phyloP scores from a whole-genome alignment of 2,329 filamentous ascomycete species.

The Fusarium coicis region DNA sequence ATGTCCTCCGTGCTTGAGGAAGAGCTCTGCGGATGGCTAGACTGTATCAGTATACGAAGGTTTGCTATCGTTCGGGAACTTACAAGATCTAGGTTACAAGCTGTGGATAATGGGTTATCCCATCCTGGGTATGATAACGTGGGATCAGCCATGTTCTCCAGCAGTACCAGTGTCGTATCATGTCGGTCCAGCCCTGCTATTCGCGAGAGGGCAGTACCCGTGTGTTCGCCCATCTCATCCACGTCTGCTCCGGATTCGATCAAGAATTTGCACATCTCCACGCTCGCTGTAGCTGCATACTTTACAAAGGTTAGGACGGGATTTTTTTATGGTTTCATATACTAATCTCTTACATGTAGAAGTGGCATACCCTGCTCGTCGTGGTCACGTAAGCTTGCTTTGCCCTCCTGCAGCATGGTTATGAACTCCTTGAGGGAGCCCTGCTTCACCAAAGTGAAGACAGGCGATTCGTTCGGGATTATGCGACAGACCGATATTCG shows the following conservation, averaged over 20 bases:
- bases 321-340: fast-evolving
- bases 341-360: not conserved
- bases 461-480: not conserved
- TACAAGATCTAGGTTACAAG: slow-evolving; percentile 13
- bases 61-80: fast-evolving
- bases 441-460: slow-evolving; percentile 8
- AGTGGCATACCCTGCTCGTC: slow-evolving; percentile 23
- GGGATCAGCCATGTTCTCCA: slow-evolving; percentile 25
- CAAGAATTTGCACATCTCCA: slow-evolving; percentile 24
- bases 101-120: slow-evolving; percentile 4
- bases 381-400: slow-evolving; percentile 22
- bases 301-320: fast-evolving
- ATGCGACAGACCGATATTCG: slow-evolving; percentile 22
- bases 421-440: not conserved
- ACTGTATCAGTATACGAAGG: not conserved
- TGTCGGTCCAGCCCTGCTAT: not conserved
- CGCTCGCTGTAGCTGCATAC: slow-evolving; percentile 15
- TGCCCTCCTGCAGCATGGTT: not conserved
- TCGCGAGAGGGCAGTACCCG: slow-evolving; percentile 3
- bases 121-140: slow-evolving; percentile 4
- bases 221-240: slow-evolving; percentile 20
- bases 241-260: slow-evolving; percentile 24
- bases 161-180: slow-evolving; percentile 10
- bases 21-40: slow-evolving; percentile 3
- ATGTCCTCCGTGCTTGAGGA: not conserved